Percentiles rank a stretch among this genome's conserved stretches.
phyloP scores from a whole-genome alignment of 2,329 filamentous ascomycete species.

The Xylariomycetidae sp. region DNA sequence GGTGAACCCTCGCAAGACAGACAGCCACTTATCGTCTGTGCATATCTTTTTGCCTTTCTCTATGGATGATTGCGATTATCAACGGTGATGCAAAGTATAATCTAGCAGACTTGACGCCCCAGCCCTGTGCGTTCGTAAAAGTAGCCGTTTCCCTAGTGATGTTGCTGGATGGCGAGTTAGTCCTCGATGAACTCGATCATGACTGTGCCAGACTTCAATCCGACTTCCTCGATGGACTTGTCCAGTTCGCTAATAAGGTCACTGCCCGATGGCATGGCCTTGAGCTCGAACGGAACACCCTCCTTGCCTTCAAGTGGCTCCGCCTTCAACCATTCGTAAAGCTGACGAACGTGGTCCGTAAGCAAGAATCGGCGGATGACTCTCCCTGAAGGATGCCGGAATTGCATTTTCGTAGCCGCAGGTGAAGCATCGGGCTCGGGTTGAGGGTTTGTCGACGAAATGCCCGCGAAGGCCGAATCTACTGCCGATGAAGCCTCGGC shows the following conservation, averaged over 20 bases:
- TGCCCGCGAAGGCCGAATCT: slow-evolving; percentile 58
- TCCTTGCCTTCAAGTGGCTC: slow-evolving; percentile 76
- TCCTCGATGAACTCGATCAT: slow-evolving; percentile 87
- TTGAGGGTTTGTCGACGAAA: slow-evolving; percentile 70
- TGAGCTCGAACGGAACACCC: slow-evolving; percentile 79
- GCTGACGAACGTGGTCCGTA: slow-evolving; percentile 69
- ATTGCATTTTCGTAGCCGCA: slow-evolving; percentile 83
- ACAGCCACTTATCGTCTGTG: too few species aligned
- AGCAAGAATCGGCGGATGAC: slow-evolving; percentile 82
- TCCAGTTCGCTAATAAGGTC: slow-evolving; percentile 77
- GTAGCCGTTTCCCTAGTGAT: too few species aligned
- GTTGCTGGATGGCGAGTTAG: too few species aligned
- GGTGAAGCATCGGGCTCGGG: slow-evolving; percentile 70
- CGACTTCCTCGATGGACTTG: slow-evolving; percentile 71
- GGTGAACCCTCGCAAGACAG: too few species aligned
- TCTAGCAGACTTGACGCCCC: too few species aligned
- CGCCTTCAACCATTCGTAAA: slow-evolving; percentile 97
- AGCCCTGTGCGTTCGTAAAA: too few species aligned
- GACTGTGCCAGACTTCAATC: slow-evolving; percentile 86
- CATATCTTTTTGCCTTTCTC: too few species aligned
- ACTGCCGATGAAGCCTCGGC: slow-evolving; percentile 13
- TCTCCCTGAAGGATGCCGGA: slow-evolving; percentile 78
- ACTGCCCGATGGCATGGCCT: slow-evolving; percentile 70
- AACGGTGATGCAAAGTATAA: too few species aligned
- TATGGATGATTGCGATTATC: too few species aligned